Conservation (phyloP, 2,329 filamentous ascomycete species). For the Venturia oleaginea region DNA sequence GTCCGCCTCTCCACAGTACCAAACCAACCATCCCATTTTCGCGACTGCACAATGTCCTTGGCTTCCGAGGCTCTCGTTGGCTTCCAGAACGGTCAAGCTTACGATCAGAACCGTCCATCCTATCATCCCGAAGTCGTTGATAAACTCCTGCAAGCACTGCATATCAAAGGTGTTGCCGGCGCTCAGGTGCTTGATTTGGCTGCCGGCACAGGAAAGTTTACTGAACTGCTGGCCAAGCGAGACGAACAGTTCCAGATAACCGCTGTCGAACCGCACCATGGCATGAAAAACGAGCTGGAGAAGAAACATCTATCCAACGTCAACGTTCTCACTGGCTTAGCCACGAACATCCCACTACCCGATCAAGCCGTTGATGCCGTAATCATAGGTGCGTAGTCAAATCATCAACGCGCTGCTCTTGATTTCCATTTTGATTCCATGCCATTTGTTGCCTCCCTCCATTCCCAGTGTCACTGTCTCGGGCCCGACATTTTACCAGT, state of each 20-base stretch:
- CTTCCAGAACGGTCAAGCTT: slow-evolving; percentile 54
- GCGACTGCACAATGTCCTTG: slow-evolving; percentile 12
- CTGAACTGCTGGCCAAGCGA: slow-evolving; percentile 49
- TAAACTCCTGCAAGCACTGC: slow-evolving; percentile 47
- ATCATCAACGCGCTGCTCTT: not conserved
- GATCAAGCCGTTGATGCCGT: slow-evolving; percentile 55
- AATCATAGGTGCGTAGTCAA: slow-evolving; percentile 45
- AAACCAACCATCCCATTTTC: not conserved
- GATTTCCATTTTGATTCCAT: not conserved
- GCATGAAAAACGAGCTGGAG: slow-evolving; percentile 55
- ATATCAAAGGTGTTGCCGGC: slow-evolving; percentile 37
- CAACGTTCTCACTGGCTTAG: slow-evolving; percentile 48
- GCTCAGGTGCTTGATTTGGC: slow-evolving; percentile 54
- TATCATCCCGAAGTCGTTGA: slow-evolving; percentile 53
- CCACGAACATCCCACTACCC: slow-evolving; percentile 46
- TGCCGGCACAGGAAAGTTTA: slow-evolving; percentile 63
- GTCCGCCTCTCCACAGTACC: slow-evolving; percentile 3
- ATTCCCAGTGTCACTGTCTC: not conserved
- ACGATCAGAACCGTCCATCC: slow-evolving; percentile 60
- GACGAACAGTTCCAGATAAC: slow-evolving; percentile 52
- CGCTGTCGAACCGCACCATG: slow-evolving; percentile 54
- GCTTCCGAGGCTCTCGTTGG: slow-evolving; percentile 36
- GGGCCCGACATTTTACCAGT: not conserved
- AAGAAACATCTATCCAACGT: slow-evolving; percentile 50
- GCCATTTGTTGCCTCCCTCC: not conserved